Conservation (phyloP, 352 stramenopile genomes). For the Globisporangium cystogenes region DNA sequence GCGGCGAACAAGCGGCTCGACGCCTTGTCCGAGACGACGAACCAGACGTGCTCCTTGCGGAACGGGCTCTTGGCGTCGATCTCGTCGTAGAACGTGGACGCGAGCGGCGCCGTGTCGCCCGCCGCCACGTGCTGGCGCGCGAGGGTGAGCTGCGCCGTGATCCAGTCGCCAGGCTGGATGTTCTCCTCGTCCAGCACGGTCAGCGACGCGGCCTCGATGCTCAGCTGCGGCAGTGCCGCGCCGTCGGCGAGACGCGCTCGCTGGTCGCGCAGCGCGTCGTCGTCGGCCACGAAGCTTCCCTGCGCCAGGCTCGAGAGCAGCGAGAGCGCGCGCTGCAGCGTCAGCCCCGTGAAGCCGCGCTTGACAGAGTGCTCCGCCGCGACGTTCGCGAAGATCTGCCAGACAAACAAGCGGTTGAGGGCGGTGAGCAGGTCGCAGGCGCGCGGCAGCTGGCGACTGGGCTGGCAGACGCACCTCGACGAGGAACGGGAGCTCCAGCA, state of each 20-base stretch:
- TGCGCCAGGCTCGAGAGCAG: slow-evolving; percentile 71
- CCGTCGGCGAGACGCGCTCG: slow-evolving; percentile 28
- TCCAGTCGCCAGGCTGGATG: slow-evolving; percentile 70
- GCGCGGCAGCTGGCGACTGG: background rate
- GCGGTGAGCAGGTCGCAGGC: background rate
- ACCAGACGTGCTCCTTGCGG: slow-evolving; percentile 71
- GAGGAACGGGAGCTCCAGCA: slow-evolving; percentile 73
- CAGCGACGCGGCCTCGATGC: slow-evolving; percentile 30
- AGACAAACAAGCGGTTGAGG: background rate
- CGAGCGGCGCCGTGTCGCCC: slow-evolving; percentile 36
- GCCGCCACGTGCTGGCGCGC: slow-evolving; percentile 40
- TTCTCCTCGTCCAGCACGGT: slow-evolving; percentile 60
- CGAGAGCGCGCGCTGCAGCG: slow-evolving; percentile 49
- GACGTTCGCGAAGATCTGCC: slow-evolving; percentile 51
- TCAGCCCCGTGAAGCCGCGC: slow-evolving; percentile 47
- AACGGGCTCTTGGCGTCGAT: slow-evolving; percentile 62
- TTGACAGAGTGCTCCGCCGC: slow-evolving; percentile 63
- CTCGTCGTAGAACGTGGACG: slow-evolving; percentile 65
- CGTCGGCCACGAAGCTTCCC: slow-evolving; percentile 60
- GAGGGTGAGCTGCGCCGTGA: slow-evolving; percentile 59
- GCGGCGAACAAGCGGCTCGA: slow-evolving; percentile 53
- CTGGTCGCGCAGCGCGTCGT: slow-evolving; percentile 53
- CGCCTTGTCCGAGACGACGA: slow-evolving; percentile 58
- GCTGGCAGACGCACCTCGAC: slow-evolving; percentile 42
- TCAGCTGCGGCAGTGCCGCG: slow-evolving; percentile 27